Base-by-base conservation (phyloP, 2,329 filamentous ascomycete genomes). In the Pseudogymnoascus sp. region DNA sequence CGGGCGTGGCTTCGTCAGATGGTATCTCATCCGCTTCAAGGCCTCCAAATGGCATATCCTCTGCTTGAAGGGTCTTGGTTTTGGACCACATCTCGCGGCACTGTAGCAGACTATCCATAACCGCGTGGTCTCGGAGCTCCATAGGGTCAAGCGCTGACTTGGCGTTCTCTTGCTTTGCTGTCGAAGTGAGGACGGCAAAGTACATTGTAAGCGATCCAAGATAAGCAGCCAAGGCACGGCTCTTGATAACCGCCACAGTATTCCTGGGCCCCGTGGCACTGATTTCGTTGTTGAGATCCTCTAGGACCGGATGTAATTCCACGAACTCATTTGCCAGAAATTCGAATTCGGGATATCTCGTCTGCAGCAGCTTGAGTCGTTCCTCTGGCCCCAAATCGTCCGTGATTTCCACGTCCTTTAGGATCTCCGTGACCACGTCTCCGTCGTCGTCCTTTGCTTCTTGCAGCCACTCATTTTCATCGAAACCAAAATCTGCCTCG, bases 401-500 rank as follows among this genome's bases (percentile, higher is more conserved):
- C 11, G 91, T 88, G 64, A 97, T 86, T 69, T 93, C 87, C 44
- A 93, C 73, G 70, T 96, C 89, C 61, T 91, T 90, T 56, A 97
- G 80, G n/a, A 93, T 84, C 73, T 97, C 91, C 3, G 87, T 95
- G 11, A 96, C 85, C n/a, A 87, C 82, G 14, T 86, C 83, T 77
- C 65, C 79, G 6, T 72, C 77, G 1, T 78, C 78, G 21, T 80
- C 78, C 14, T 79, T 79, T 2, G 80, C 81, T 14, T 81, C 78
- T 26, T 82, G 85, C 38, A 87, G 74, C 95, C 93, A 97, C 68
- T 96, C 92, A 44, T 86, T 83, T 71, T 96, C 90, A 70, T 97
- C 92, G 68, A 97, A 96, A 7, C 91, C 88, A 72, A 97, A 99
- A 73, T 99, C 95, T 40, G 89, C 89, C 68, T 96, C 93, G 5